Base-by-base conservation (phyloP, 352 stramenopile genomes). In the Phytopythium chamaehyphon region DNA sequence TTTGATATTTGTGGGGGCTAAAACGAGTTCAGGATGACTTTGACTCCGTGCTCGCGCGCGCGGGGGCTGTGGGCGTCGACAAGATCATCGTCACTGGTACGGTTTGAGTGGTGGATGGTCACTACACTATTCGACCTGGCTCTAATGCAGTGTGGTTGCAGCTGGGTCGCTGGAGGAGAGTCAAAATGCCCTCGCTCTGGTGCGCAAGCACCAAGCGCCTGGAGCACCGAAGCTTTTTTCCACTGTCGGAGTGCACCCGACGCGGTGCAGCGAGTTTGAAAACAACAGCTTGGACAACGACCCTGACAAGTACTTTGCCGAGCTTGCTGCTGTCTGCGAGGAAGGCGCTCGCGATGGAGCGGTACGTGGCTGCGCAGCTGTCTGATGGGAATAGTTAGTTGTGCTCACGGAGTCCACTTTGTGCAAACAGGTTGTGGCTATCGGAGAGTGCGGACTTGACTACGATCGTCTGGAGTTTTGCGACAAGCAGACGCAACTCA, bases 401-500 rank as follows among this genome's bases (percentile, higher is more conserved):
- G 47, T 6, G 16, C 47, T 54, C 3, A 54, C 2, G 3, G 3
- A 21, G 11, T 6, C 15, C 21, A 33, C 73, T 35, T 18, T 46
- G 16, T 53, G 64, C 22, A 19, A 55, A 28, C 76, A 81, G 63
- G 83, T 98, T 14, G 88, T 96, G 35, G 96, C 96, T 18, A 88
- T 99, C 53, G 96, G 96, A 28, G 96, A 99, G 74, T 98, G 92
- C 57, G 96, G 96, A 39, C 69, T 99, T 38, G 96, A 99, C 73
- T 99, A 98, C 67, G 96, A 98, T 69, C 80, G 96, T 18, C 73
- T 98, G 21, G 73, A 98, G 59, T 99, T 98, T 57, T 98, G 87
- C 71, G 62, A 80, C 23, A 97, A 91, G 55, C 74, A 84, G 42
- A 84, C 81, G 47, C 95, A 99, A 68, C 62, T 83, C 35, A 82